Base-by-base conservation (phyloP, 1,284 basidiomycete species). In the Polyporus tsugae region DNA sequence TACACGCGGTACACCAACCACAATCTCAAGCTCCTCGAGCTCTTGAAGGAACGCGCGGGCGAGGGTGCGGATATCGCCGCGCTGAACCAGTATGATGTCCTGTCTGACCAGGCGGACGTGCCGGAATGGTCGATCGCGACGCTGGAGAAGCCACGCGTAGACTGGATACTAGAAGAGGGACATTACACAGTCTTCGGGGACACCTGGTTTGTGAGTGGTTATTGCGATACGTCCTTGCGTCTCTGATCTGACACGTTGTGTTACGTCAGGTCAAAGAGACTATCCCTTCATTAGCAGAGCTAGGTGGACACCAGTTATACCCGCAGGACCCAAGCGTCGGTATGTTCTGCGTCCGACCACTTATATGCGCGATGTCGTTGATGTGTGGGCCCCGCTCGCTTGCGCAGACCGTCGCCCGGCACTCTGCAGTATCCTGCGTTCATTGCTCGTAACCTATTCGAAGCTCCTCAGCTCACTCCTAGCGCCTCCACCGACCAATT, bases 111-210 rank as follows among this genome's bases (percentile, higher is more conserved):
- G 75, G 75, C 79, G 5, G 89, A 93, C 69, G 80, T 94, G 11
- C 92, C 92, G 4, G 86, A 91, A 33, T 94, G 91, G 90, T 84
- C 90, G 17, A 81, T 94, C 39, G 79, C 78, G 6, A 87, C 89
- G 69, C 84, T 94, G n/a, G 91, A 93, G 77, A 93, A 91, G 78
- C 92, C 92, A 64, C 85, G 91, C 60, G 89, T 91, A 19, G 92
- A 94, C 76, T 94, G 92, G 92, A 92, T 94, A 65, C 80, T 91
- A 1, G 92, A 94, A 70, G 82, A 83, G 55, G 88, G 90, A 0
- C 82, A 88, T 71, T 94, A 93, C 74, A 86, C 86, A 66, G 91
- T 91, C 22, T 94, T 91, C 77, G 92, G 91, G n/a, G 92, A 94
- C 77, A 85, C 85, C 74, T 94, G 92, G 92, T 89, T 89, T 89